Conservation (phyloP, 1,139 yeast species). For the Lodderomyces theae region DNA sequence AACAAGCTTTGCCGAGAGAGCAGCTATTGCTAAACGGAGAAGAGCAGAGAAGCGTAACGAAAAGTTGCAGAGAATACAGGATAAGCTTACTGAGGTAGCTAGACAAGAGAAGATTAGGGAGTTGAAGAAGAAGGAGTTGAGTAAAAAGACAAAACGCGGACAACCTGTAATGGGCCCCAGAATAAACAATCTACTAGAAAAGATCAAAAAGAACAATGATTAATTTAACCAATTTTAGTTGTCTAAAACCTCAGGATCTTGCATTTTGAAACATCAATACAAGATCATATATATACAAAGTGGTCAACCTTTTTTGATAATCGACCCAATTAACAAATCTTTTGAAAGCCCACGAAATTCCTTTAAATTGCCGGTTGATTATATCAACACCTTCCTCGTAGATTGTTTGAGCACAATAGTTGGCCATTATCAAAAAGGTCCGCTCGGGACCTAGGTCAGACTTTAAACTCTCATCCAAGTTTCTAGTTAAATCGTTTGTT, state of each 20-base stretch:
- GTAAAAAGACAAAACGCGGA: conserved; percentile 67
- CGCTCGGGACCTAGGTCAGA: conserved; percentile 87
- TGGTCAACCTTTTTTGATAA: conserved; percentile 52
- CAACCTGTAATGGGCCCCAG: conserved; percentile 93
- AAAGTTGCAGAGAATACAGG: conserved; percentile 28
- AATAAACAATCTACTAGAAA: conserved; percentile 73
- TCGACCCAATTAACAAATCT: conserved; percentile 42
- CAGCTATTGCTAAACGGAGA: conserved; percentile 43
- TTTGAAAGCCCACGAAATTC: conserved; percentile 41
- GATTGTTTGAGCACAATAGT: conserved; percentile 81
- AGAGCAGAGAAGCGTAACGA: conserved; percentile 36
- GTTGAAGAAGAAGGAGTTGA: conserved; percentile 47
- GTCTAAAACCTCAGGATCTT: not conserved
- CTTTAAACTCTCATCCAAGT: conserved; percentile 77
- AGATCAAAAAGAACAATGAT: conserved; percentile 55
- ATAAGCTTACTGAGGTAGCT: conserved; percentile 22
- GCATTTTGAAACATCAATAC: conserved; percentile 27
- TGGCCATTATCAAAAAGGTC: conserved; percentile 84
- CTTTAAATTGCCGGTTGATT: conserved; percentile 28
- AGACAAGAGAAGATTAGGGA: conserved; percentile 30
- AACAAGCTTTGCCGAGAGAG: conserved; percentile 45
- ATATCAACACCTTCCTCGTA: conserved; percentile 59
- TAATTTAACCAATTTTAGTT: not conserved
- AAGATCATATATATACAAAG: conserved; percentile 57
- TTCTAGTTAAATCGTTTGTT: conserved; percentile 90